Conservation (phyloP, 2,329 filamentous ascomycete species). For the Ceratocystis alfenasii region DNA sequence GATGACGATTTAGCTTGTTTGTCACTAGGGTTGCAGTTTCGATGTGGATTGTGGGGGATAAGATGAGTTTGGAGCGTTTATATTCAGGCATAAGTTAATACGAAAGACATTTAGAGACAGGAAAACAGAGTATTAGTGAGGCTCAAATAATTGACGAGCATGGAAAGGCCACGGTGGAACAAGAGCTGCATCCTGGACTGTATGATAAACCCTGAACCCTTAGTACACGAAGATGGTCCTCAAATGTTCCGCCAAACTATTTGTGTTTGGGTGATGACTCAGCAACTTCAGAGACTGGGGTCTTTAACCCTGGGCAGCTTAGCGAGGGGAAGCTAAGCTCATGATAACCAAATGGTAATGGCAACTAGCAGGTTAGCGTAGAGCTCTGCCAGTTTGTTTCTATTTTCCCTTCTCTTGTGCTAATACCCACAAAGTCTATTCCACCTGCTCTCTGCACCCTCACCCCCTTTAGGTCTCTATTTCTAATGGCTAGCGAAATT, state of each 20-base stretch:
- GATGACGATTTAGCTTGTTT: not conserved
- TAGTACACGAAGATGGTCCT: not conserved
- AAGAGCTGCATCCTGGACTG: not conserved
- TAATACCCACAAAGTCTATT: not conserved
- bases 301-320: not conserved
- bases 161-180: conserved; percentile 9
- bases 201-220: not conserved
- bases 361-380: not conserved
- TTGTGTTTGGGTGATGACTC: not conserved
- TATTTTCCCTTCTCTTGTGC: not conserved
- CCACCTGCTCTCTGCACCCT: not conserved
- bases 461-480: not conserved
- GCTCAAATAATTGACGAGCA: not conserved
- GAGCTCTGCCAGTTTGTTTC: not conserved
- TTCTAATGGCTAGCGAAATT: conserved; percentile 33
- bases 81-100: not conserved
- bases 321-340: not conserved
- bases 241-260: not conserved
- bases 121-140: not conserved
- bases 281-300: not conserved
- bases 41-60: not conserved
- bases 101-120: not conserved
- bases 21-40: not conserved
- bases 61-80: not conserved
- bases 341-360: not conserved